Evolutionary conservation across 352 stramenopile species (phyloP).

Genomic region (Globisporangium orthogonon): DNA sequence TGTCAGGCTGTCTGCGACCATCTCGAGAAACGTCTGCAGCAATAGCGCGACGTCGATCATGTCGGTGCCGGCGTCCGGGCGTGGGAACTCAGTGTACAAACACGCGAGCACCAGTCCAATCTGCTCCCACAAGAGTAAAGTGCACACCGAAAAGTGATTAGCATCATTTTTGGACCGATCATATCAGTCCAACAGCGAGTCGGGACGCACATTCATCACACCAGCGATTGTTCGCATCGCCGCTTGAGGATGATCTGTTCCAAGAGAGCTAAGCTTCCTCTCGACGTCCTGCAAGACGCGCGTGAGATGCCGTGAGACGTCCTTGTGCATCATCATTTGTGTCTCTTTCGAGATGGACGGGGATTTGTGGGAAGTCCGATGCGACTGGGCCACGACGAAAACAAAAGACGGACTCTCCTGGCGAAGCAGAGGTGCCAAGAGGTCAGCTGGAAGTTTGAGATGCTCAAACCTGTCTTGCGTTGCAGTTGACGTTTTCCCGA

Average conservation of each 20-base stretch:
- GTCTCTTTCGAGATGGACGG: slow-evolving; percentile 32
- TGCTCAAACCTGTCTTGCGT: slow-evolving; percentile 19
- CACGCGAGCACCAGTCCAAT: slow-evolving; percentile 32
- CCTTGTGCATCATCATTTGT: slow-evolving; percentile 14
- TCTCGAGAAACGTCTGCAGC: slow-evolving; percentile 38
- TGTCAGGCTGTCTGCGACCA: slow-evolving; percentile 32
- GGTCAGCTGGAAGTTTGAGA: slow-evolving; percentile 8
- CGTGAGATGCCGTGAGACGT: slow-evolving; percentile 25
- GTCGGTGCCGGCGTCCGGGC: slow-evolving; percentile 9
- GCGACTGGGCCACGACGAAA: neutral
- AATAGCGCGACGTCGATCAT: slow-evolving; percentile 11
- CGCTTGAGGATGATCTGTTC: slow-evolving; percentile 16
- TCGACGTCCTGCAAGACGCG: slow-evolving; percentile 36
- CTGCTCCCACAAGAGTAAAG: slow-evolving; percentile 13
- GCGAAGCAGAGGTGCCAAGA: slow-evolving; percentile 3
- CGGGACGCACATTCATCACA: slow-evolving; percentile 30
- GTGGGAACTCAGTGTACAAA: slow-evolving; percentile 21
- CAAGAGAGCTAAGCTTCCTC: slow-evolving; percentile 22
- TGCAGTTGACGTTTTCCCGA: slow-evolving; percentile 16
- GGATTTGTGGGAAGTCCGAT: slow-evolving; percentile 2
- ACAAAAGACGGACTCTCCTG: neutral
- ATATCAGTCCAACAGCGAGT: slow-evolving; percentile 3
- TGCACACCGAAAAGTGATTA: slow-evolving; percentile 11
- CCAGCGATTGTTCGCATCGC: slow-evolving; percentile 27
- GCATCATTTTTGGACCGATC: no score